phyloP scores from a whole-genome alignment of 2,329 filamentous ascomycete genomes.

The Paecilomyces fulvus region DNA sequence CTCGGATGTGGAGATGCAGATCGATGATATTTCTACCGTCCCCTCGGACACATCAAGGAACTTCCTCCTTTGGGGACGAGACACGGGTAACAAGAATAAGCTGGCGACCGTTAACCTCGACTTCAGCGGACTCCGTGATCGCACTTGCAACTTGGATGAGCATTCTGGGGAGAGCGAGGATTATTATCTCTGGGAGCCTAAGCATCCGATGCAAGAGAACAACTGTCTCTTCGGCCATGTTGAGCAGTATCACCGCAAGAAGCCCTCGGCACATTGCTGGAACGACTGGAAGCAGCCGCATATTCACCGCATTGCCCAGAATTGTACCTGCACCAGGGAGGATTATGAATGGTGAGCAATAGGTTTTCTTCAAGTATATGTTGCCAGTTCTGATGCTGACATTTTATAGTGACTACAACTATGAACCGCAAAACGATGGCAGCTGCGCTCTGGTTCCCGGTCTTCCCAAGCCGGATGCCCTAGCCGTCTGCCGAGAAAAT shows the following conservation, averaged over 20 bases:
- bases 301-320: constrained; percentile 59
- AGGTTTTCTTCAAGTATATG: not conserved
- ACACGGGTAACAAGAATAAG: constrained; percentile 33
- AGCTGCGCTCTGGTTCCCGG: constrained; percentile 71
- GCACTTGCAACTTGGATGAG: constrained; percentile 61
- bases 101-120: constrained; percentile 76
- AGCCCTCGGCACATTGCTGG: constrained; percentile 66
- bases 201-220: constrained; percentile 67
- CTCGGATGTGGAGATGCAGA: constrained; percentile 57
- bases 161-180: constrained; percentile 50
- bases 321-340: constrained; percentile 73
- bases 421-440: constrained; percentile 66
- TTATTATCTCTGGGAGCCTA: constrained; percentile 81
- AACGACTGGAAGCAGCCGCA: constrained; percentile 66
- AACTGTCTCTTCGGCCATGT: constrained; percentile 90
- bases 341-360: constrained; percentile 86
- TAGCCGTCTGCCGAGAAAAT: constrained; percentile 51
- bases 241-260: constrained; percentile 85
- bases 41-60: constrained; percentile 83
- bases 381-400: not conserved
- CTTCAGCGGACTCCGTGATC: constrained; percentile 71
- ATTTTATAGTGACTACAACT: constrained; percentile 75
- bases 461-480: constrained; percentile 55
- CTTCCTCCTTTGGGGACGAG: constrained; percentile 78
- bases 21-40: constrained; percentile 77